Evolutionary conservation across 176 grass and related monocot genomes (phyloP).

Genomic region (Coix lacrymajobi): DNA sequence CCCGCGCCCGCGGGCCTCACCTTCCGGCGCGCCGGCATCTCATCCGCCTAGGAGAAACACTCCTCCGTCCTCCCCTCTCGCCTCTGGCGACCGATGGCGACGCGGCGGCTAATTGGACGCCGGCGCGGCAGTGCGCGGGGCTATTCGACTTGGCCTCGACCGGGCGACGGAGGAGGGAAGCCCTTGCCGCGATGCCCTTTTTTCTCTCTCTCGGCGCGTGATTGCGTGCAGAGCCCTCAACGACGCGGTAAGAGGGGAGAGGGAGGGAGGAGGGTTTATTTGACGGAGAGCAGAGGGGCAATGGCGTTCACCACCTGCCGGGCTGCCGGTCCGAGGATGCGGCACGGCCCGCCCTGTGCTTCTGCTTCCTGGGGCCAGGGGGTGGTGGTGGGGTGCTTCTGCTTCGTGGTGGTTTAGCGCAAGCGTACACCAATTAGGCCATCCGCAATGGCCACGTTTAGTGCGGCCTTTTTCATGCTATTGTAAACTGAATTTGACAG

Average conservation of each 20-base stretch:
- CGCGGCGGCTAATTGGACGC: background rate
- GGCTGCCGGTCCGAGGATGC: background rate
- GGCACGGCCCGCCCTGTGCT: background rate
- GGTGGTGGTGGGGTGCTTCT: too few species aligned
- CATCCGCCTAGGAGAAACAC: background rate
- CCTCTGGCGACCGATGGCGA: background rate
- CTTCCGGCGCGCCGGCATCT: conserved; percentile 49
- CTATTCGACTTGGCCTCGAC: background rate
- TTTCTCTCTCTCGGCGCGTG: background rate
- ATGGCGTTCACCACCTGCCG: conserved; percentile 20
- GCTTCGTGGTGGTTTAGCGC: too few species aligned
- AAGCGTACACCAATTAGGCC: too few species aligned
- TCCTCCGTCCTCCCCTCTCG: background rate
- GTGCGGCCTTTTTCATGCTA: too few species aligned
- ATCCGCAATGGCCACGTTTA: too few species aligned
- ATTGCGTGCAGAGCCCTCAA: conserved; percentile 40
- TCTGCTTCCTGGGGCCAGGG: background rate
- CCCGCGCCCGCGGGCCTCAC: conserved; percentile 28
- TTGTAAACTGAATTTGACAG: too few species aligned
- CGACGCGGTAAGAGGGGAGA: background rate
- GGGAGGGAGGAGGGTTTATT: background rate
- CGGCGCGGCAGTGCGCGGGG: background rate
- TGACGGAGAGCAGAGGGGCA: background rate
- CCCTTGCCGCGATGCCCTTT: background rate
- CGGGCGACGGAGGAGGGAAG: background rate